Evolutionary conservation across 1,139 yeast species (phyloP).

Genomic region (Petasospora fabianii): DNA sequence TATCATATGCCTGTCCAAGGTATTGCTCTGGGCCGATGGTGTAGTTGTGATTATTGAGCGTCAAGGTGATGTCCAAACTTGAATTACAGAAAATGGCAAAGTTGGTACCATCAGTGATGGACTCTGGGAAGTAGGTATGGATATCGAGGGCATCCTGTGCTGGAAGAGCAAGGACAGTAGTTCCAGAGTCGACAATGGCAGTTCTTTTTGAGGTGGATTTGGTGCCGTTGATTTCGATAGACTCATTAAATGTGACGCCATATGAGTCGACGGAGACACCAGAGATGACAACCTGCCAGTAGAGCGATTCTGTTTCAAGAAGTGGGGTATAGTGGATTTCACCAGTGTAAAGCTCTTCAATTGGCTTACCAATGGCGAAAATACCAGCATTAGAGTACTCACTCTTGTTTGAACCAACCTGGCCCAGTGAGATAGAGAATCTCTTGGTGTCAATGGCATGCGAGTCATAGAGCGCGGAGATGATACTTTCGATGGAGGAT

Average conservation of each 20-base stretch:
- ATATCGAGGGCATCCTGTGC: constrained; percentile 50
- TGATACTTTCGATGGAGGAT: constrained; percentile 36
- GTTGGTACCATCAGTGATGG: constrained; percentile 54
- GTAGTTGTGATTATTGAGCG: constrained; percentile 43
- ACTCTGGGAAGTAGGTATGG: constrained; percentile 47
- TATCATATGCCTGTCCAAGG: constrained; percentile 44
- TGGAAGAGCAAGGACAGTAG: constrained; percentile 59
- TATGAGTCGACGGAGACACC: constrained; percentile 35
- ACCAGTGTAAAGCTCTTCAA: constrained; percentile 39
- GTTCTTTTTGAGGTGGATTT: constrained; percentile 32
- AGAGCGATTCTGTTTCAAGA: constrained; percentile 36
- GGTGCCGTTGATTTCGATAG: constrained; percentile 20
- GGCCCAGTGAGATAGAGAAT: constrained; percentile 42
- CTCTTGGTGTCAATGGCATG: constrained; percentile 35
- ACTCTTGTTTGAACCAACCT: constrained; percentile 25
- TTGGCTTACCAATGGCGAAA: constrained; percentile 43
- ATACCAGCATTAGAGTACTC: constrained; percentile 37
- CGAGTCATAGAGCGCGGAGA: constrained; percentile 36
- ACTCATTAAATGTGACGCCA: constrained; percentile 31
- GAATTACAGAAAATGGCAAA: constrained; percentile 59
- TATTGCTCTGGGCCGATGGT: constrained; percentile 43
- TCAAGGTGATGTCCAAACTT: constrained; percentile 36
- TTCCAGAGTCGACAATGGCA: constrained; percentile 63
- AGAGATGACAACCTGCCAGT: constrained; percentile 52
- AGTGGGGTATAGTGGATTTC: constrained; percentile 41